Conservation (phyloP, 805 yeast genomes). For the Clavispora phyllophila region DNA sequence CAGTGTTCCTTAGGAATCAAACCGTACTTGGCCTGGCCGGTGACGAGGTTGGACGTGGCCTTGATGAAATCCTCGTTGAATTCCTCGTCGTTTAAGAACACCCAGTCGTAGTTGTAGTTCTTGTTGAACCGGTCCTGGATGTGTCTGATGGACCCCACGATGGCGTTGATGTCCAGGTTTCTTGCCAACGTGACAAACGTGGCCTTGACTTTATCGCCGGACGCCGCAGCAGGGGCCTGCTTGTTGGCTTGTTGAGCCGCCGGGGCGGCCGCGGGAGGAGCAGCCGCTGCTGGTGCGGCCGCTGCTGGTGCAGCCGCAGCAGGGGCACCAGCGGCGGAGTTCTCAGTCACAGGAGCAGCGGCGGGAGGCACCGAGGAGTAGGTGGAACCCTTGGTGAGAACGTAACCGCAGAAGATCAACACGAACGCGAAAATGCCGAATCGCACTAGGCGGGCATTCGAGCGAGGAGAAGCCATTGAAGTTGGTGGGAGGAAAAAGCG, state of each 20-base stretch:
- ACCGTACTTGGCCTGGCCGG: conserved; percentile 79
- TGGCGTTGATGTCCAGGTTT: conserved; percentile 61
- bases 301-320: neutral
- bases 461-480: conserved; percentile 27
- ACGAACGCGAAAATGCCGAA: conserved; percentile 45
- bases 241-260: conserved; percentile 3
- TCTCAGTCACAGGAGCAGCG: neutral
- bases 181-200: conserved; percentile 79
- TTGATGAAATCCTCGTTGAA: conserved; percentile 78
- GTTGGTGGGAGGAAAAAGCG: conserved; percentile 2
- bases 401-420: conserved; percentile 43
- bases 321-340: conserved; percentile 6
- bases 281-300: conserved; percentile 2
- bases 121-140: conserved; percentile 87
- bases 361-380: no score
- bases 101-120: conserved; percentile 88
- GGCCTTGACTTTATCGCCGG: conserved; percentile 51
- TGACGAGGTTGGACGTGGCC: conserved; percentile 59
- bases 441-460: conserved; percentile 45
- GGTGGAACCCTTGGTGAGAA: conserved; percentile 44
- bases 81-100: conserved; percentile 82
- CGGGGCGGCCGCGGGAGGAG: conserved; percentile 7
- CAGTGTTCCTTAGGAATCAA: conserved; percentile 79
- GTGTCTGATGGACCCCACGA: conserved; percentile 62
- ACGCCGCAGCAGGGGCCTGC: conserved; percentile 1